phyloP scores from a whole-genome alignment of 2,329 filamentous ascomycete genomes.

The Lecanicillium sp. region DNA sequence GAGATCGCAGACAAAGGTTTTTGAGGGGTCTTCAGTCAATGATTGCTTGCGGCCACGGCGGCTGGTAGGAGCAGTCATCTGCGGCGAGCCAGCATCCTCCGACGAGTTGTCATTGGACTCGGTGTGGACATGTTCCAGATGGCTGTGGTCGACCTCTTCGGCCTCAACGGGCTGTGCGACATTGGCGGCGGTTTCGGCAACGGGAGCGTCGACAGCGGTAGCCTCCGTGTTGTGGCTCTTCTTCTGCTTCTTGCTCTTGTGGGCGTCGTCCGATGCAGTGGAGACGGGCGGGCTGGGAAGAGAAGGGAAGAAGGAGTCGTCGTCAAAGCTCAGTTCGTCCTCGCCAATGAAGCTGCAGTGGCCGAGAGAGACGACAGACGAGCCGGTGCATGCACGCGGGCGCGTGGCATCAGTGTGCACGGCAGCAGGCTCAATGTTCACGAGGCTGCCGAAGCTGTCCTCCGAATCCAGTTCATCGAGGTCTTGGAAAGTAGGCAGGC shows the following conservation, averaged over 20 bases:
- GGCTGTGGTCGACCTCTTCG: constrained; percentile 27
- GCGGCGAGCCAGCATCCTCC: constrained; percentile 34
- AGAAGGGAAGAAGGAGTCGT: constrained; percentile 50
- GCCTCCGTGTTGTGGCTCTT: constrained; percentile 40
- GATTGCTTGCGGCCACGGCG: constrained; percentile 98
- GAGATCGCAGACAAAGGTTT: constrained; percentile 94
- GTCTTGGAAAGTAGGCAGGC: constrained; percentile 71
- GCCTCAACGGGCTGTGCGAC: constrained; percentile 23
- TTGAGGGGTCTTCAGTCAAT: constrained; percentile 91
- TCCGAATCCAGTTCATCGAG: constrained; percentile 87
- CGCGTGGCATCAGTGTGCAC: constrained; percentile 54
- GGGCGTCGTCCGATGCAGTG: constrained; percentile 34
- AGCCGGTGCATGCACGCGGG: constrained; percentile 60
- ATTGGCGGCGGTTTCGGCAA: constrained; percentile 34
- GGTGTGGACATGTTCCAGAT: constrained; percentile 26
- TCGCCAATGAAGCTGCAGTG: constrained; percentile 72
- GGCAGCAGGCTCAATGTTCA: constrained; percentile 48
- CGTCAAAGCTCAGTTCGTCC: constrained; percentile 69
- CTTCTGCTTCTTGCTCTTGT: constrained; percentile 51
- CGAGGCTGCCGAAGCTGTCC: constrained; percentile 74
- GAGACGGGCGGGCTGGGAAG: constrained; percentile 51
- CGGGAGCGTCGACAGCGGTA: constrained; percentile 10
- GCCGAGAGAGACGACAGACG: constrained; percentile 58
- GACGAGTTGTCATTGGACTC: constrained; percentile 31
- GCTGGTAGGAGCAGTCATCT: constrained; percentile 56